Base-by-base conservation (phyloP, 75 land plant genomes). In the Adiantum capillusveneris region DNA sequence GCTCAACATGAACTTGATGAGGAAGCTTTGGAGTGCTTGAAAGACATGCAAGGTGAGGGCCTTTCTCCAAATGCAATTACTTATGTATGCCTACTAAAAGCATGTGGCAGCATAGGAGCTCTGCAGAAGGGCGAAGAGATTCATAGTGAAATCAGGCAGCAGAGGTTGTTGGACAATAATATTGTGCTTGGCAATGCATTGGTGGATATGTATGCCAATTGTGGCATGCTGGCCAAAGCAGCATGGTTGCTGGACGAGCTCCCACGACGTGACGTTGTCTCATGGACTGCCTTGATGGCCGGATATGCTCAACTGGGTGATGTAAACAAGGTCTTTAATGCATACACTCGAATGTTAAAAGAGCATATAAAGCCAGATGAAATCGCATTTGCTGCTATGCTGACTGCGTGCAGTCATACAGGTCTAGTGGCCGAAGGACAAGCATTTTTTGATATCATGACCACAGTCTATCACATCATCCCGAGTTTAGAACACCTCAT, bases 191-290 rank as follows among this genome's bases (percentile, higher is more conserved):
- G 79, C 1, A 75, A 63, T 34, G 44, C 79, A 11, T 55, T 80
- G 63, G 31, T 80, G 16, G 66, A 75, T 56, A 68, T 75, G 69
- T 75, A 75, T 65, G 75, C 55, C 17, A 80, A 68, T 34, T 76
- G 84, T 69, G 75, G 76, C 37, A 57, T 56, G 19, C 53, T 76
- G 19, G 67, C 69, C 17, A 28, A 42, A 16, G 84, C 59, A 36
- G 12, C 60, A 55, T 14, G 3, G 2, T 69, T 76, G 31, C 72
- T 81, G 28, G 13, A 29, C 0, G 24, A 30, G 39, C 64, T 76
- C 68, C 29, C 44, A 11, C 56, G 56, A 43, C 67, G 62, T 56
- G 69, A 69, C 65, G 66, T 65, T 9, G 62, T 52, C 14, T 62
- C 79, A 0, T 81, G 79, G 79, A 81, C 69, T 62, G 66, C 67